These are phyloP conservation scores for Pichia sp. DNA, from an alignment of 1,139 yeast genomes.

Conservation along the genomic window DNA sequence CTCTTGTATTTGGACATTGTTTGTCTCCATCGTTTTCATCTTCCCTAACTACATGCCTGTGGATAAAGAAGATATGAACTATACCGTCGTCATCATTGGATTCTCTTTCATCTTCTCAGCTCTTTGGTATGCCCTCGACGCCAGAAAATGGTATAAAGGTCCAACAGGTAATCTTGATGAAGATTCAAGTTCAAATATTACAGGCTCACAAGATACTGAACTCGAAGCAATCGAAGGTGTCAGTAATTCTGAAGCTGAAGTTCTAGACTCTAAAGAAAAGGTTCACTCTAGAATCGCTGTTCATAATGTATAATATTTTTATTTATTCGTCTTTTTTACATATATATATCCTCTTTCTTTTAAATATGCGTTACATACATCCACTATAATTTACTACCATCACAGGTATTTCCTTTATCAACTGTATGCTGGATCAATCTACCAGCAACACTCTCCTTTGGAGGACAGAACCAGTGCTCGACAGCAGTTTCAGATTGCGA, in stretches of 20 bases:
- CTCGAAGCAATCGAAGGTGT: not conserved
- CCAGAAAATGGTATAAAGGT: constrained; percentile 34
- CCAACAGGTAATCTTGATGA: constrained; percentile 33
- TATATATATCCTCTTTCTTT: not conserved
- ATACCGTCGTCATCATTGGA: constrained; percentile 43
- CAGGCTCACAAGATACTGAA: too few species aligned
- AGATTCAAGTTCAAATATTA: constrained; percentile 14
- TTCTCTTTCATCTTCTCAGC: constrained; percentile 33
- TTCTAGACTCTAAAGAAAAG: not conserved
- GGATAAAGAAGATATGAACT: constrained; percentile 46
- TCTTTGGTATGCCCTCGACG: constrained; percentile 33
- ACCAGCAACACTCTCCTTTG: constrained; percentile 20
- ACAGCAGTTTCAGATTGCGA: not conserved
- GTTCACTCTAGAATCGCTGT: not conserved
- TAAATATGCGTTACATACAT: not conserved
- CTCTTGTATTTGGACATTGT: constrained; percentile 43
- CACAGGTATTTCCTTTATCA: too few species aligned
- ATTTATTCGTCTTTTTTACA: not conserved
- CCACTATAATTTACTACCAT: not conserved
- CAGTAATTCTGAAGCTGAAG: not conserved
- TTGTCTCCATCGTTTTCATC: constrained; percentile 44
- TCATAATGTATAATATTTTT: not conserved
- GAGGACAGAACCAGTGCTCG: constrained; percentile 17
- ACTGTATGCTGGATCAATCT: constrained; percentile 8
- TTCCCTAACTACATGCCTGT: constrained; percentile 53